Evolutionary conservation across 2,329 filamentous ascomycete species (phyloP), one percentile per base, ranked within the genome.

Genomic region (Rhinocladiella mackenziei): DNA sequence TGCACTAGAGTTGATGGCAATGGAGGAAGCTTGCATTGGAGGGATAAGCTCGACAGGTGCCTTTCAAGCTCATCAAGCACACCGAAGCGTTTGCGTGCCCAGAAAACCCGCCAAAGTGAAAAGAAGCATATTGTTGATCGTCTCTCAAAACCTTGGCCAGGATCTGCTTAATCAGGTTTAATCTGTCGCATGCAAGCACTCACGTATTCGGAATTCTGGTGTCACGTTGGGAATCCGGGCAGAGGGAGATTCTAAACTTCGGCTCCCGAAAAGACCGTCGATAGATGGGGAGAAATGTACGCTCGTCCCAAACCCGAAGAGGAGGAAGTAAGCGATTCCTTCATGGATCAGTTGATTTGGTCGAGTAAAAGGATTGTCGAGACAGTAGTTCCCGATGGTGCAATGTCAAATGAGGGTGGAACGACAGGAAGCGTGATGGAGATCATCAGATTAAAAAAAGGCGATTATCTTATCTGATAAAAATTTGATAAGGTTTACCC

Each of bases 381-480:
- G 31, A 17, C 31, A 18, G 31, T 33, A 17, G 31, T 6, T 30
- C n/a, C n/a, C n/a, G n/a, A n/a, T n/a, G n/a, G n/a, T n/a, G n/a
- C n/a, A n/a, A n/a, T n/a, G n/a, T n/a, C n/a, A n/a, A n/a, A n/a
- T n/a, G n/a, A 5, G 14, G 33, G 33, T 19, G 33, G 33, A 25
- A n/a, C n/a, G n/a, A n/a, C n/a, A n/a, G 33, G 33, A 11, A 13
- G 5, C 13, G 7, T 8, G 33, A 19, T 5, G 19, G 13, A 36
- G 17, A 36, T 32, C 14, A 36, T 36, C 33, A 36, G 33, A 23
- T 23, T n/a, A n/a, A n/a, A n/a, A n/a, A 36, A 36, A n/a, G n/a
- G 7, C 3, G 20, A 35, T 30, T 13, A 43, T 43, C 40, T 43
- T 36, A 43, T 43, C 40, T 28, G 40, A 43, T 43, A 29, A 30